Percentiles rank a stretch among this genome's conserved stretches.
phyloP scores from a whole-genome alignment of 2,329 filamentous ascomycete species.

The Pseudocercospora fijiensis region DNA sequence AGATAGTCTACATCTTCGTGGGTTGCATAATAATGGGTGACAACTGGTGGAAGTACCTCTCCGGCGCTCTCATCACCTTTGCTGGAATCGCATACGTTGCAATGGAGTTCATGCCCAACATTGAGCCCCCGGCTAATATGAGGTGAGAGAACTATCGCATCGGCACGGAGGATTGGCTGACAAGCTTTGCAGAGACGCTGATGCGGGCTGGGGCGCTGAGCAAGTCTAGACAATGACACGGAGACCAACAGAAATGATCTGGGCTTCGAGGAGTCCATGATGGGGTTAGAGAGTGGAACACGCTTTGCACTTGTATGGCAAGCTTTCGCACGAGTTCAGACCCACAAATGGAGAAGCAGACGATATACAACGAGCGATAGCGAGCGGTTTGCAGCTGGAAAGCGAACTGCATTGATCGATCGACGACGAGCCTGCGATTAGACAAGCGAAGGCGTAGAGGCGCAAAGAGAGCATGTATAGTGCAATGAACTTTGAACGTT shows the following conservation, averaged over 20 bases:
- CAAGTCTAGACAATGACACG: slow-evolving; percentile 46
- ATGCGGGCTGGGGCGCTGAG: slow-evolving; percentile 55
- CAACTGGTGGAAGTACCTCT: slow-evolving; percentile 66
- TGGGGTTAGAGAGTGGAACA: background rate
- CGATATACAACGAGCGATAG: background rate
- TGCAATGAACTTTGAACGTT: background rate
- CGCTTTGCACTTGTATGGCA: background rate
- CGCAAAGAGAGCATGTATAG: background rate
- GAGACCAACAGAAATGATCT: background rate
- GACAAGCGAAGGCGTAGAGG: slow-evolving; percentile 1
- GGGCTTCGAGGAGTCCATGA: background rate
- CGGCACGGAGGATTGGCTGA: background rate
- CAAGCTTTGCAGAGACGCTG: slow-evolving; percentile 45
- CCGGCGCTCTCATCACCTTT: slow-evolving; percentile 74
- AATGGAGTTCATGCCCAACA: slow-evolving; percentile 52
- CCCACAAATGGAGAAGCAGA: background rate
- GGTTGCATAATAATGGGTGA: slow-evolving; percentile 78
- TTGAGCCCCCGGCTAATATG: slow-evolving; percentile 56
- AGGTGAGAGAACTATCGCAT: slow-evolving; percentile 37
- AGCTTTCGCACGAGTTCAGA: background rate
- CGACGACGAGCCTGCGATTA: background rate
- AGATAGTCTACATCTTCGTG: slow-evolving; percentile 89
- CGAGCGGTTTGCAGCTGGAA: background rate
- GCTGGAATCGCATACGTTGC: slow-evolving; percentile 72
- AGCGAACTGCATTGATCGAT: background rate